These are phyloP conservation scores for Penicillium waksmanii DNA, from an alignment of 495 filamentous ascomycete species.

Conservation along the genomic window DNA sequence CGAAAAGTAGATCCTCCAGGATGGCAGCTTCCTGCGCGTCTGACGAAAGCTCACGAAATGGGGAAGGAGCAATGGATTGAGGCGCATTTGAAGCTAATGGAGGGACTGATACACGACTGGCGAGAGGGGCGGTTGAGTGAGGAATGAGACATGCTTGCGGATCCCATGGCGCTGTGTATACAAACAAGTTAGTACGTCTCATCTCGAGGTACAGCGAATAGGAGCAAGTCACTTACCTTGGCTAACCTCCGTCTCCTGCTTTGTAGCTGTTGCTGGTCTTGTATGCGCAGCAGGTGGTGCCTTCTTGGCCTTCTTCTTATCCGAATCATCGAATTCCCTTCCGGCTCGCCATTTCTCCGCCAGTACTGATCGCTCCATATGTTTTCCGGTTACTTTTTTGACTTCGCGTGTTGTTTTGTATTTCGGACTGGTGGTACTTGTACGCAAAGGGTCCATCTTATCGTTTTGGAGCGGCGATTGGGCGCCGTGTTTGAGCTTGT, in stretches of 20 bases:
- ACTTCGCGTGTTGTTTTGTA: slow-evolving; percentile 38
- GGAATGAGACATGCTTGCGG: slow-evolving; percentile 81
- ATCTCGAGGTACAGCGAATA: slow-evolving; percentile 18
- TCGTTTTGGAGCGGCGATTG: slow-evolving; percentile 39
- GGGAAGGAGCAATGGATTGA: slow-evolving; percentile 67
- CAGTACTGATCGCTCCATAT: slow-evolving; percentile 51
- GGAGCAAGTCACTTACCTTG: slow-evolving; percentile 36
- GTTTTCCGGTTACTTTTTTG: slow-evolving; percentile 39
- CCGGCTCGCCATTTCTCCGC: slow-evolving; percentile 71
- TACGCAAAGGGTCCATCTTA: slow-evolving; percentile 40
- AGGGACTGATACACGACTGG: slow-evolving; percentile 81
- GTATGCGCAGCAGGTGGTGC: slow-evolving; percentile 38
- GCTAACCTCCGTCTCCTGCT: slow-evolving; percentile 41
- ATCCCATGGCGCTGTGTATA: slow-evolving; percentile 66
- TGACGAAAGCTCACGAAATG: slow-evolving; percentile 71
- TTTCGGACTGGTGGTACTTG: slow-evolving; percentile 42
- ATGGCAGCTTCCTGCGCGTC: slow-evolving; percentile 84
- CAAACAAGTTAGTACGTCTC: slow-evolving; percentile 17
- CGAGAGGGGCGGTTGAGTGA: slow-evolving; percentile 86
- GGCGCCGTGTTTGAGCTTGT: slow-evolving; percentile 36
- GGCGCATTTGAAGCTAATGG: slow-evolving; percentile 76
- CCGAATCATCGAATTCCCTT: slow-evolving; percentile 56
- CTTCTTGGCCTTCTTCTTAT: slow-evolving; percentile 48
- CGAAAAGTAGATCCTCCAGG: slow-evolving; percentile 87
- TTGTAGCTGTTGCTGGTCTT: slow-evolving; percentile 39